Evolutionary conservation across 345 rosid species (phyloP), one percentile per base, ranked within the genome.

Genomic region (Linum lewisii): DNA sequence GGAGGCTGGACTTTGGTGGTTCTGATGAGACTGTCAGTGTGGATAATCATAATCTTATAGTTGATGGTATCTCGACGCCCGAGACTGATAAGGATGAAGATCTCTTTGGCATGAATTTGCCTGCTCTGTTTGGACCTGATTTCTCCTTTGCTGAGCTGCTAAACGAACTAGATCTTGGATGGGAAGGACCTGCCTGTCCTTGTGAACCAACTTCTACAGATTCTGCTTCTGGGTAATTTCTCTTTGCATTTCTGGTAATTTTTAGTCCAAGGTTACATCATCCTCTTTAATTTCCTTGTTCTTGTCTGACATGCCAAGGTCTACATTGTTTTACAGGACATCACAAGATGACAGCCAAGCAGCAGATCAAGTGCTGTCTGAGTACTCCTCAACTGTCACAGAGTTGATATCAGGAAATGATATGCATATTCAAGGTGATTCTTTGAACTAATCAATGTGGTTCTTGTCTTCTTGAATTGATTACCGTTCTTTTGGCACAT

Each of bases 1-100:
- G 96, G 68, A 84, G 92, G 73, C 82, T 94, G 18, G 90, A 90
- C 68, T 94, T 94, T 25, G 92, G 82, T 74, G 85, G 77, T 61
- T 70, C 90, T 44, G 86, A 84, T 56, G 69, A 53, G 21, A 49
- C 73, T 54, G 61, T 54, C 69, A 61, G 36, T 55, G 26, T 58
- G 15, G 87, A 78, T 53, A 66, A 75, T 54, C 72, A 29, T 29
- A 3, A 29, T 11, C 47, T 16, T 16, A 11, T 79, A 36, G 47
- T 1, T 50, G 64, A 24, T 7, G 71, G 61, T 50, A 56, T 73
- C 36, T 81, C 79, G 6, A 63, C 85, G 19, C 79, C 90, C 3
- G 90, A 72, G 56, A 84, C 90, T 51, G 88, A 86, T 44, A 75
- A 72, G 44, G 87, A 91, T 56, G 73, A 67, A 21, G 84, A 80